These are phyloP conservation scores for Dillenia turbinata DNA, from an alignment of 164 flowering plant genomes.

Conservation along the genomic window DNA sequence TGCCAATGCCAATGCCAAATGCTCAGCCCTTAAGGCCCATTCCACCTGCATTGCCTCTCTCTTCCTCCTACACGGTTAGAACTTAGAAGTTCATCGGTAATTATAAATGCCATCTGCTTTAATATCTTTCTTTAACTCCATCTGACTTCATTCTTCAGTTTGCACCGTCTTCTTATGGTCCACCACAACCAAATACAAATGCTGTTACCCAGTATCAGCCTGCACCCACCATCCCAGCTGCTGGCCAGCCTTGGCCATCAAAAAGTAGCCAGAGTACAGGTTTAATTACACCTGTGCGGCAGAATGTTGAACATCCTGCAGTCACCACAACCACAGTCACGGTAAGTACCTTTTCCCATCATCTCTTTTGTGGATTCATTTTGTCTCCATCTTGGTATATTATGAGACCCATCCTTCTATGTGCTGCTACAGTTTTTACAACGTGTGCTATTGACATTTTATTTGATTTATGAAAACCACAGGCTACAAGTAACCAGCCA, in stretches of 20 bases:
- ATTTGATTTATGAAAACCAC: slow-evolving; percentile 6
- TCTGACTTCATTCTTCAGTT: slow-evolving; percentile 32
- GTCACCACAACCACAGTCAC: slow-evolving; percentile 24
- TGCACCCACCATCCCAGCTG: slow-evolving; percentile 7
- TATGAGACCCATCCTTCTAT: too few relatives aligned
- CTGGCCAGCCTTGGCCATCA: slow-evolving; percentile 62
- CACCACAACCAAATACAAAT: slow-evolving; percentile 40
- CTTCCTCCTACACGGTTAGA: slow-evolving; percentile 75
- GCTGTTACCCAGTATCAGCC: slow-evolving; percentile 50
- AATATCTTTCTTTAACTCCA: too few relatives aligned
- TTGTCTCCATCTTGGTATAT: too few relatives aligned
- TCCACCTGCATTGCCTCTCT: slow-evolving; percentile 40
- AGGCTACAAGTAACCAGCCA: slow-evolving; percentile 23
- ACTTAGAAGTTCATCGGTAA: not conserved
- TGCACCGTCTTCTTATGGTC: slow-evolving; percentile 48
- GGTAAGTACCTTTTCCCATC: slow-evolving; percentile 20
- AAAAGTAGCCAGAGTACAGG: slow-evolving; percentile 47
- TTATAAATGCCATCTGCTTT: too few relatives aligned
- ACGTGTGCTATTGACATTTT: too few relatives aligned
- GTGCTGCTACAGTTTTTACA: too few relatives aligned
- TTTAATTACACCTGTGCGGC: slow-evolving; percentile 39
- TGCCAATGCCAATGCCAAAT: slow-evolving; percentile 49
- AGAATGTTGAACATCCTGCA: slow-evolving; percentile 44
- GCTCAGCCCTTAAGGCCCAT: slow-evolving; percentile 48
- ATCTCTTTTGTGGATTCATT: too few relatives aligned